phyloP scores from a whole-genome alignment of 2,329 filamentous ascomycete species.

The Colletotrichum neosansevieriae region DNA sequence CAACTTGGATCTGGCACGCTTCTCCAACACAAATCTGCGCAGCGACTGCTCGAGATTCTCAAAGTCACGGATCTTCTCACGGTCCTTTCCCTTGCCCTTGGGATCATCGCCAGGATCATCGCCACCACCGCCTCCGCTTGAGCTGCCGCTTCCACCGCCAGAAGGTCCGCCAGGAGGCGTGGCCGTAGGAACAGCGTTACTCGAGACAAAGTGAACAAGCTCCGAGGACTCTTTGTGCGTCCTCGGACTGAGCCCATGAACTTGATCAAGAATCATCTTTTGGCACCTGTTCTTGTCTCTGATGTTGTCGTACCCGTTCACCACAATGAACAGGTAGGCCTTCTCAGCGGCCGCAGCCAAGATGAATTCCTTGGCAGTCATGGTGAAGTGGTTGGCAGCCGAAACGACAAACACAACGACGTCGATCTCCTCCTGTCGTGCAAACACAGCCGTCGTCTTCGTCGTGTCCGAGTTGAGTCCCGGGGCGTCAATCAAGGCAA shows the following conservation, averaged over 20 bases:
- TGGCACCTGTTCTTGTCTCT: slow-evolving; percentile 91
- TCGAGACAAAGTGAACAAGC: slow-evolving; percentile 97
- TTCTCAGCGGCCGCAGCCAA: slow-evolving; percentile 96
- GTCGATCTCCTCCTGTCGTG: slow-evolving; percentile 97
- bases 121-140: slow-evolving; percentile 66
- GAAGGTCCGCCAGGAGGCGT: slow-evolving; percentile 67
- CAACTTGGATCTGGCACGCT: slow-evolving; percentile 93
- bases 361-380: slow-evolving; percentile 98
- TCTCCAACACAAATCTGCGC: slow-evolving; percentile 93
- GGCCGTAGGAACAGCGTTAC: slow-evolving; percentile 89
- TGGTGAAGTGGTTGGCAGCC: slow-evolving; percentile 96
- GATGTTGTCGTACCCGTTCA: slow-evolving; percentile 94
- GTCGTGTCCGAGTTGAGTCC: slow-evolving; percentile 96
- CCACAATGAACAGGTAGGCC: slow-evolving; percentile 98
- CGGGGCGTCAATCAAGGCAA: slow-evolving; percentile 95
- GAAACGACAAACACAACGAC: slow-evolving; percentile 99
- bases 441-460: slow-evolving; percentile 97
- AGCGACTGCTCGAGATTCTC: slow-evolving; percentile 89
- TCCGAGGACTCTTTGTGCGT: slow-evolving; percentile 94
- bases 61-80: slow-evolving; percentile 90
- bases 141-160: slow-evolving; percentile 65
- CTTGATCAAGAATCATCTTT: slow-evolving; percentile 92
- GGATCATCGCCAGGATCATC: slow-evolving; percentile 69
- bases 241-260: slow-evolving; percentile 86
- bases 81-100: slow-evolving; percentile 86